Evolutionary conservation across 2,329 filamentous ascomycete species (phyloP), one percentile per base, ranked within the genome.

Genomic region (Trichoderma atrobrunneum): DNA sequence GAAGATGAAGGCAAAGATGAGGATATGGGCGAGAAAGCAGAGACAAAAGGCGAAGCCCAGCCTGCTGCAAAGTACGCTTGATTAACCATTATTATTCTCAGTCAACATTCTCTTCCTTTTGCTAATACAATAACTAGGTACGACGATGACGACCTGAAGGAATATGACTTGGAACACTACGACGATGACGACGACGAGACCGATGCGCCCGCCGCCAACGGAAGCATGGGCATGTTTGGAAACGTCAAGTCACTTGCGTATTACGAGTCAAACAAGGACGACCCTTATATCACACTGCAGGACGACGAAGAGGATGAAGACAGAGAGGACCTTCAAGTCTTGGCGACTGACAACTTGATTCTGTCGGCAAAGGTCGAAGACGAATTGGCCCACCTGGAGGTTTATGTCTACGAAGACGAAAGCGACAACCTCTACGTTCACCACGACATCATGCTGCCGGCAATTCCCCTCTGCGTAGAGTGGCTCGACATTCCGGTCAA

Each of bases 361-460:
- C 86, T 99, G 62, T 93, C 95, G 12, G 95, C 94, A 75, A 95
- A 97, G 84, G 92, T 98, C 66, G 96, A 99, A 82, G 96, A 99
- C 78, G 96, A 99, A 80, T 91, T 99, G 73, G 95, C 96, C 21
- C 95, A 98, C 82, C 87, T 99, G 30, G 96, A 99, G 81, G 92
- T 98, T 24, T 98, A 98, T 79, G 94, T 99, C 32, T 99, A 98
- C 83, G 96, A 99, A 82, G 96, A 98, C 77, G 90, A 90, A 74
- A 93, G 91, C 59, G 96, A 98, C 83, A 99, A 99, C 81, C 91
- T 99, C 73, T 99, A 99, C 81, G 95, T 99, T 28, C 96, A 99
- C 84, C 96, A 99, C 87, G 96, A 99, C 82, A 97, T 99, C 78
- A 98, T 99, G 95, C 88, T 99, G 71, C 96, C 96, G 36, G 95